Evolutionary conservation across 2,329 filamentous ascomycete species (phyloP), one percentile per base, ranked within the genome.

Genomic region (Penicillium sp.): DNA sequence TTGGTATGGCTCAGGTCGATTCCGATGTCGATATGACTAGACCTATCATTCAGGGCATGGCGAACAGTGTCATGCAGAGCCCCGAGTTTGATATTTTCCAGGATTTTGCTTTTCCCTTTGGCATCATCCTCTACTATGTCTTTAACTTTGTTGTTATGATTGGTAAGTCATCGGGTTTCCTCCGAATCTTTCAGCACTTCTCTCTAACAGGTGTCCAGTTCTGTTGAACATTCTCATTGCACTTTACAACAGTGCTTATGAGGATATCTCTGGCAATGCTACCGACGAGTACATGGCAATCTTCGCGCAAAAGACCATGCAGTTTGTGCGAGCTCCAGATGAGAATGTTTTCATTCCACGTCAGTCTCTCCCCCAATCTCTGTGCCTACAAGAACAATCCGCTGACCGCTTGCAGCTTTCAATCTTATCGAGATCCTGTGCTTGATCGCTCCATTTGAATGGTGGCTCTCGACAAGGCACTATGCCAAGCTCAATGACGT

Each of bases 91-190:
- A 85, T 5, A 91, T 90, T 0, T 98, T 98, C 72, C 93, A 97
- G 67, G 85, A 89, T 26, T 99, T 98, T 75, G 91, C 91, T 24
- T 93, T 91, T 13, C 95, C 95, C 0, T 99, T 97, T 76, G 95
- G 95, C 9, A 86, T 97, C 55, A 91, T 97, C 35, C 88, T 99
- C 10, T 99, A 99, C 82, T 99, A 99, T 81, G 87, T 96, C 74
- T 99, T 97, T 78, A 96, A 94, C 19, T 99, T 99, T 73, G 89
- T 98, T 42, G 91, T 99, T 72, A 97, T 97, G 90, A 93, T 95
- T 66, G 73, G 80, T 81, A 55, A 17, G 53, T 70, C 68, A 76
- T 71, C 51, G 19, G 50, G 8, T 6, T 19, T 19, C 22, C 28
- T 7, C 28, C 6, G 6, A 28, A 28, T 28, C 28, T 28, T 28